A percentile compares a stretch with the other conserved stretches of the same genome.
These are phyloP conservation scores for Colletotrichum tanaceti DNA, from an alignment of 2,329 filamentous ascomycete species.

Conservation along the genomic window DNA sequence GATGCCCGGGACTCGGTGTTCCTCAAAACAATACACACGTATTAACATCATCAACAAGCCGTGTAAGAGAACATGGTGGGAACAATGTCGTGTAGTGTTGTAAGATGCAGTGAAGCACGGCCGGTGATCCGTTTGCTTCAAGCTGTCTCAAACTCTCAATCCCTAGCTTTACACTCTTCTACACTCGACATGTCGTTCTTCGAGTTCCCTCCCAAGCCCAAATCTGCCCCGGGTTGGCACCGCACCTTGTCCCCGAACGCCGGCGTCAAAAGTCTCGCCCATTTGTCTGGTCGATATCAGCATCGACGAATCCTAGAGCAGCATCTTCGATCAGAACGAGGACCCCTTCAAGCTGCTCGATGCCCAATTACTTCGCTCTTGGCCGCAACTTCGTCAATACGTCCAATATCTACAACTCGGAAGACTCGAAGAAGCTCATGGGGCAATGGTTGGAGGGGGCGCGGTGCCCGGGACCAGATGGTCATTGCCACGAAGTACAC, in stretches of 20 bases:
- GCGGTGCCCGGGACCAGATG: slow-evolving; percentile 62
- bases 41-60: background rate
- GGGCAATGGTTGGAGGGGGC: slow-evolving; percentile 66
- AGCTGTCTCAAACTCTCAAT: background rate
- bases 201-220: slow-evolving; percentile 31
- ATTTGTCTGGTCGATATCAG: slow-evolving; percentile 45
- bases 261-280: slow-evolving; percentile 43
- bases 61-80: no score
- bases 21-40: background rate
- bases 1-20: background rate
- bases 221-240: slow-evolving; percentile 42
- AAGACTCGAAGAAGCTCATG: slow-evolving; percentile 67
- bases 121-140: background rate
- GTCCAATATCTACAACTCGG: slow-evolving; percentile 66
- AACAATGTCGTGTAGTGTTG: no score
- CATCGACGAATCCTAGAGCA: slow-evolving; percentile 43
- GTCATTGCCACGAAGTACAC: slow-evolving; percentile 69
- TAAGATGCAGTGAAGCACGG: background rate
- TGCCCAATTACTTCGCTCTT: slow-evolving; percentile 61
- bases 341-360: slow-evolving; percentile 67
- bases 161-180: background rate
- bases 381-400: slow-evolving; percentile 79
- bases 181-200: slow-evolving; percentile 27
- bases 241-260: slow-evolving; percentile 43
- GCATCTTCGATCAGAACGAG: slow-evolving; percentile 46